These are phyloP conservation scores for Basidiobolus meristosporus DNA, from an alignment of 371 early-diverging fungal genomes.

Conservation along the genomic window DNA sequence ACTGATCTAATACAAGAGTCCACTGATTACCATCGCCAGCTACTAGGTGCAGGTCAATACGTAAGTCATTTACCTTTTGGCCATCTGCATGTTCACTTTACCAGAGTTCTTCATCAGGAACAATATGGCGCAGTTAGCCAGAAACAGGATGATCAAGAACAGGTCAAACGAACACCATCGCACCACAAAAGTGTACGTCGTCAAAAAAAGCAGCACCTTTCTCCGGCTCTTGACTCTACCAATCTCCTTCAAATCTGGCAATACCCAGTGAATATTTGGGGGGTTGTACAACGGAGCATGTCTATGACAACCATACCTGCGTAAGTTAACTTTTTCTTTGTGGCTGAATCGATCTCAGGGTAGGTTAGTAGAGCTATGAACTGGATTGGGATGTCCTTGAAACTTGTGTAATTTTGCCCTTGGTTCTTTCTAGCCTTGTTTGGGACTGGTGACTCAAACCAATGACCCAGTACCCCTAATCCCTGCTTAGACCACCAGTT, in stretches of 20 bases:
- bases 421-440: too few species aligned
- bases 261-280: neutral
- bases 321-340: slow-evolving; percentile 11
- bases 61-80: slow-evolving; percentile 9
- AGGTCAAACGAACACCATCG: slow-evolving; percentile 22
- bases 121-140: slow-evolving; percentile 16
- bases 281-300: too few species aligned
- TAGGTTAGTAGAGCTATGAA: slow-evolving; percentile 18
- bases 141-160: slow-evolving; percentile 16
- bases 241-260: slow-evolving; percentile 11
- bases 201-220: slow-evolving; percentile 10
- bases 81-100: slow-evolving; percentile 21
- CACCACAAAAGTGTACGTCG: slow-evolving; percentile 13
- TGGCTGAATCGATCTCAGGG: slow-evolving; percentile 16
- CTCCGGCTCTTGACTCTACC: slow-evolving; percentile 16
- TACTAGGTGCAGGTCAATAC: neutral
- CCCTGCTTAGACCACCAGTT: too few species aligned
- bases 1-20: slow-evolving; percentile 11
- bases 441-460: too few species aligned
- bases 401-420: neutral
- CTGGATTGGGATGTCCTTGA: slow-evolving; percentile 15
- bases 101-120: slow-evolving; percentile 25
- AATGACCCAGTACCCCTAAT: too few species aligned
- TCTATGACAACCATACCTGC: slow-evolving; percentile 8
- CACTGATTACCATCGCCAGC: too few species aligned